Percentiles rank a stretch among this genome's conserved stretches.
Evolutionary conservation across 75 land plant species (phyloP).

Genomic region (Cupressus sempervirens): DNA sequence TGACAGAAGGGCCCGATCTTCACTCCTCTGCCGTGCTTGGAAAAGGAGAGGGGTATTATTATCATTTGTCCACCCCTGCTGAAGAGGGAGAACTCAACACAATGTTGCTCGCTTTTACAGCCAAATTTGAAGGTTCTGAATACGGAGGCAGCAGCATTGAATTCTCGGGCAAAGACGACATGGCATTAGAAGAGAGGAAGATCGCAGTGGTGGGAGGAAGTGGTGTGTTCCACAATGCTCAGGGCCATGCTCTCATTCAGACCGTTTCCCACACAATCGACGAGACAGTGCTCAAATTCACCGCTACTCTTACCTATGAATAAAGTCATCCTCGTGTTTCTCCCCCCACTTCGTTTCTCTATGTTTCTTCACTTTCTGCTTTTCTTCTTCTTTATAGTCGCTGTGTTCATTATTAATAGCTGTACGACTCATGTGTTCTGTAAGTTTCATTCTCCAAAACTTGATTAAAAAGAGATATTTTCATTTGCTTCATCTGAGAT

Average conservation of each 20-base stretch:
- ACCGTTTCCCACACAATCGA: not conserved
- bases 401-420: too few relatives aligned
- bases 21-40: slow-evolving; percentile 1
- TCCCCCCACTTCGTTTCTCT: too few relatives aligned
- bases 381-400: too few relatives aligned
- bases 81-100: not conserved
- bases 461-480: too few relatives aligned
- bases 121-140: not conserved
- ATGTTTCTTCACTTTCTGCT: too few relatives aligned
- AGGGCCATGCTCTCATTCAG: not conserved
- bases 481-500: too few relatives aligned
- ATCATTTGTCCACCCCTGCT: not conserved
- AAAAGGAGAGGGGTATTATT: slow-evolving; percentile 4
- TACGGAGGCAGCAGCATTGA: not conserved
- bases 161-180: slow-evolving; percentile 1
- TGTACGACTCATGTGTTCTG: too few relatives aligned
- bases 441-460: too few relatives aligned
- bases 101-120: not conserved
- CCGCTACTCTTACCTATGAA: not conserved
- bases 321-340: too few relatives aligned
- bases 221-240: slow-evolving; percentile 2
- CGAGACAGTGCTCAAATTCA: not conserved
- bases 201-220: slow-evolving; percentile 1
- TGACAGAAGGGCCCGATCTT: slow-evolving; percentile 10
- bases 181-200: not conserved